phyloP scores from a whole-genome alignment of 2,329 filamentous ascomycete species.

The Aspergillus fructus region DNA sequence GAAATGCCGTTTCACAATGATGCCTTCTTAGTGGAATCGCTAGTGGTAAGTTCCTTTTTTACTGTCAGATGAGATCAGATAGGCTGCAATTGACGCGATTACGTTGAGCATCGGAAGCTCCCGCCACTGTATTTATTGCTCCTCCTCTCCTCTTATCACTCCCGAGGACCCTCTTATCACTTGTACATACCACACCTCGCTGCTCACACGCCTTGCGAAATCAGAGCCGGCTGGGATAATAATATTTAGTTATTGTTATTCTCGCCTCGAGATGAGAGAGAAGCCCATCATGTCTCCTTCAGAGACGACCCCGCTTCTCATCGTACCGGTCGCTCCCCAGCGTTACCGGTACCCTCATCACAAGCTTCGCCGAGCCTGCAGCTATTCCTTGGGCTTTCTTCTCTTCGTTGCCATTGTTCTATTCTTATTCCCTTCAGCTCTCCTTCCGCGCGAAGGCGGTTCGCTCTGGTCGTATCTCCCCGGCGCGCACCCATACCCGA shows the following conservation, averaged over 20 bases:
- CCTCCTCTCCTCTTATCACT: background rate
- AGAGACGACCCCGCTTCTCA: constrained; percentile 11
- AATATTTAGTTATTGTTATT: background rate
- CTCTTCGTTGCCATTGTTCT: constrained; percentile 40
- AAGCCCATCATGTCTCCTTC: constrained; percentile 12
- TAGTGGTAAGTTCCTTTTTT: background rate
- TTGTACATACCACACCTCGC: background rate
- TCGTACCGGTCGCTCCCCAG: constrained; percentile 7
- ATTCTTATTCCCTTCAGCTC: constrained; percentile 41
- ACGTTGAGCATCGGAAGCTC: background rate
- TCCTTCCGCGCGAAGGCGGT: constrained; percentile 39
- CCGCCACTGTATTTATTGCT: constrained; percentile 2
- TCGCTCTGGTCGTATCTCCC: constrained; percentile 42
- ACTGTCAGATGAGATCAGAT: background rate
- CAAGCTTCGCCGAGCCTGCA: constrained; percentile 11
- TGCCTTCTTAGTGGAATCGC: background rate
- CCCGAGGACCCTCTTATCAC: background rate
- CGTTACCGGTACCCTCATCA: constrained; percentile 11
- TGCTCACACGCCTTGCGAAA: background rate
- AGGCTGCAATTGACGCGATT: background rate
- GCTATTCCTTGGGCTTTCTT: constrained; percentile 30
- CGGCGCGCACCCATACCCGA: constrained; percentile 38
- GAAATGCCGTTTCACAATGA: no score
- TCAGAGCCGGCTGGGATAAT: background rate
- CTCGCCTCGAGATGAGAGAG: constrained; percentile 7